Conservation (phyloP, 495 filamentous ascomycete genomes). For the Daldinia grandis region DNA sequence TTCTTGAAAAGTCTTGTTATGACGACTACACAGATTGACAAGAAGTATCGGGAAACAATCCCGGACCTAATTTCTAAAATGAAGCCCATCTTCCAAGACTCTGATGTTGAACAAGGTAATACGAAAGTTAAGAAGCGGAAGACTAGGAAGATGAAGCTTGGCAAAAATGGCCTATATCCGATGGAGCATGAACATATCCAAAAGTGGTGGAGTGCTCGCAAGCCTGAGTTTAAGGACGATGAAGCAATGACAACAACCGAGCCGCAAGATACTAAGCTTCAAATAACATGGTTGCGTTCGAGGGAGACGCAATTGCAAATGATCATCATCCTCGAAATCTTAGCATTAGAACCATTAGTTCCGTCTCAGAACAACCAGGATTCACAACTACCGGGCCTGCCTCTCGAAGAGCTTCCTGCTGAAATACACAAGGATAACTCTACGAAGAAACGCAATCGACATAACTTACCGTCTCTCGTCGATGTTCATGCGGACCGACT, state of each 20-base stretch:
- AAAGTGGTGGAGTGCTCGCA: constrained; percentile 77
- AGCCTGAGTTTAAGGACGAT: constrained; percentile 45
- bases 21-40: constrained; percentile 78
- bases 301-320: constrained; percentile 90
- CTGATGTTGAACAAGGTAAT: constrained; percentile 62
- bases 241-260: constrained; percentile 49
- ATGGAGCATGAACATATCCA: constrained; percentile 77
- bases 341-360: constrained; percentile 71
- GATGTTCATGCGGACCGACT: constrained; percentile 89
- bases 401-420: constrained; percentile 22
- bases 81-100: constrained; percentile 62
- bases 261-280: constrained; percentile 61
- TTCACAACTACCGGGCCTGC: constrained; percentile 51
- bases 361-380: constrained; percentile 50
- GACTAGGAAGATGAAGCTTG: constrained; percentile 72
- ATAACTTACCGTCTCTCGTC: constrained; percentile 65
- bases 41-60: constrained; percentile 84
- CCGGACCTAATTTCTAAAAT: constrained; percentile 72
- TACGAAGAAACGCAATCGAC: constrained; percentile 52
- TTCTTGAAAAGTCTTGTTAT: constrained; percentile 78
- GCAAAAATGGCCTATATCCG: constrained; percentile 79
- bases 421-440: constrained; percentile 32
- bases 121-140: constrained; percentile 65
- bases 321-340: constrained; percentile 86
- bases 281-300: constrained; percentile 70